Evolutionary conservation across 139 green algal species (phyloP), one percentile per base, ranked within the genome.

Genomic region (Haematococcus sp.): DNA sequence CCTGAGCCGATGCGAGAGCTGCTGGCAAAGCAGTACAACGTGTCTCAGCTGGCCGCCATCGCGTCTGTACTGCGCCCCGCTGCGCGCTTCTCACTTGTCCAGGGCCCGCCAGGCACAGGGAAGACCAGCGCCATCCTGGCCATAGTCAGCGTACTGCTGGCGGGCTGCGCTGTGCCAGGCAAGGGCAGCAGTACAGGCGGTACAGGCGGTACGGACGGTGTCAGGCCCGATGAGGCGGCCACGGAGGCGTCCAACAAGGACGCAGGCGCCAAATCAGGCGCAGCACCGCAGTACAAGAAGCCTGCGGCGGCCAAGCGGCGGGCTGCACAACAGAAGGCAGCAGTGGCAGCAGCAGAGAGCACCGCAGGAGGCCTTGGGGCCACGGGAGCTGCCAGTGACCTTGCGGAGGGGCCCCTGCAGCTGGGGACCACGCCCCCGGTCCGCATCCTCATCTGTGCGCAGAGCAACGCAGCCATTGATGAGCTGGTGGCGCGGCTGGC

Each of bases 21-120:
- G 40, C 40, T 49, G 40, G 40, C 40, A 11, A 7, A 49, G 40
- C 40, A 49, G 40, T 92, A 86, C 77, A 93, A 94, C 64, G 19
- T 35, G 3, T 86, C 82, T 19, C 89, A 94, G 83, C 79, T 83
- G 43, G 54, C 61, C 3, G 89, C 86, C 17, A 83, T 93, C 17
- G 82, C 86, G 20, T 76, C 80, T 0, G 30, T 58, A 4, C 63
- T 78, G 44, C 61, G 65, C 49, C 23, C 54, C 22, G 11, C 63
- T 7, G 27, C 44, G 0, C 9, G 3, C 30, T 75, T 81, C 49
- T 61, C 68, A 4, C 76, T 78, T 7, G 63, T 82, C 1, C 56
- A 91, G 80, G 87, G 89, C 0, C 89, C 89, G 0, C 89, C 89
- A 15, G 89, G 89, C 32, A 94, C 89, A 7, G 88, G 88, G 32